Evolutionary conservation across 2,329 filamentous ascomycete species (phyloP).

Genomic region (Diatrype stigma): DNA sequence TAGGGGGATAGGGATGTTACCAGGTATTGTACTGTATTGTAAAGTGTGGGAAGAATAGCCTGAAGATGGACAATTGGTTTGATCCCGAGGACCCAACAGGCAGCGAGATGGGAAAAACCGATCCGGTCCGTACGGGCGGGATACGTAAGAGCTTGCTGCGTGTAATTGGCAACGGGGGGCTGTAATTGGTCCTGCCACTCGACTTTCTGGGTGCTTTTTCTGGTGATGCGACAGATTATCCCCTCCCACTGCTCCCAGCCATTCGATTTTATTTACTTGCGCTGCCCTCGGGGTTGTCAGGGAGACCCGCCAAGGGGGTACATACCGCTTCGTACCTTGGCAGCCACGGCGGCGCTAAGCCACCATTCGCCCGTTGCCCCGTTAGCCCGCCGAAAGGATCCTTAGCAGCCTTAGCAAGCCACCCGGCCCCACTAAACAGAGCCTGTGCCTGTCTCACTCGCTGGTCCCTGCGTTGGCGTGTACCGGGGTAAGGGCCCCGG

Average conservation of each 20-base stretch:
- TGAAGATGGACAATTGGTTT: neutral
- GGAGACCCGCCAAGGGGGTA: neutral
- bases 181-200: neutral
- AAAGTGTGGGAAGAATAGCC: neutral
- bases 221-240: neutral
- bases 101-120: neutral
- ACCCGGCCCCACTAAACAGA: neutral
- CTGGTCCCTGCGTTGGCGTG: neutral
- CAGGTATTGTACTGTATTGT: too few relatives aligned
- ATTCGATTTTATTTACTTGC: conserved; percentile 1
- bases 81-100: neutral
- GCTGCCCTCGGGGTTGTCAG: neutral
- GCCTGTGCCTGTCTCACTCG: neutral
- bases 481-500: too few relatives aligned
- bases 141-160: neutral
- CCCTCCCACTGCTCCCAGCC: neutral
- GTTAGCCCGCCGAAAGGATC: neutral
- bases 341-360: neutral
- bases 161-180: too few relatives aligned
- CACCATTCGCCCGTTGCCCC: neutral
- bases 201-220: neutral
- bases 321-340: neutral
- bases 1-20: too few relatives aligned
- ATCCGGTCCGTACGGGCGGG: neutral
- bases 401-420: neutral